Percentiles rank a stretch among this genome's conserved stretches.
These are phyloP conservation scores for Populus hybrid DNA, from an alignment of 441 rosid species.

Conservation along the genomic window DNA sequence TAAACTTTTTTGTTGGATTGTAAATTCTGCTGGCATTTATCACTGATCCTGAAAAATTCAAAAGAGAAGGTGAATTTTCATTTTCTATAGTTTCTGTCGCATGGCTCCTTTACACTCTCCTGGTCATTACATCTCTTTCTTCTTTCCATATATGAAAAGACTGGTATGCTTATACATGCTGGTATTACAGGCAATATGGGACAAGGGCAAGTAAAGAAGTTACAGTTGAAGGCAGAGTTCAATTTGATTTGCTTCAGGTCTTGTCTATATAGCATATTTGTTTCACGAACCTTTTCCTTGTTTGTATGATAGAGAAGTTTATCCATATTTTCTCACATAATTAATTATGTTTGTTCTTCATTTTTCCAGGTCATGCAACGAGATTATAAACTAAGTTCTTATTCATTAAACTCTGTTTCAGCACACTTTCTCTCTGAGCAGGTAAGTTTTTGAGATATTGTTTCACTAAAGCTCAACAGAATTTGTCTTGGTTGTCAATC, in stretches of 20 bases:
- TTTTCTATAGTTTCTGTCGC: background rate
- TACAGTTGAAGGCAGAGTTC: constrained; percentile 92
- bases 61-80: background rate
- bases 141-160: background rate
- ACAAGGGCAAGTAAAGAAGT: constrained; percentile 97
- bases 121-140: background rate
- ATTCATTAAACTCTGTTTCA: constrained; percentile 94
- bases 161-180: constrained; percentile 21
- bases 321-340: constrained; percentile 2
- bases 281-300: constrained; percentile 16
- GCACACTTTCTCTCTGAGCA: constrained; percentile 98
- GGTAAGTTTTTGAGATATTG: constrained; percentile 37
- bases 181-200: constrained; percentile 73
- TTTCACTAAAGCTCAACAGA: background rate
- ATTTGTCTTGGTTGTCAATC: background rate
- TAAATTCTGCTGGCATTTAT: background rate
- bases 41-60: background rate
- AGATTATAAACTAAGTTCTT: constrained; percentile 92
- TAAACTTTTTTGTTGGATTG: background rate
- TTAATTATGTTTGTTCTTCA: constrained; percentile 12
- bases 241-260: constrained; percentile 99
- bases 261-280: constrained; percentile 12
- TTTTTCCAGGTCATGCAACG: constrained; percentile 80
- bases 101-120: background rate
- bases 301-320: constrained; percentile 12